Base-by-base conservation (phyloP, 202 grass and related monocot genomes). In the Schoenoplectus tabernaemontani region DNA sequence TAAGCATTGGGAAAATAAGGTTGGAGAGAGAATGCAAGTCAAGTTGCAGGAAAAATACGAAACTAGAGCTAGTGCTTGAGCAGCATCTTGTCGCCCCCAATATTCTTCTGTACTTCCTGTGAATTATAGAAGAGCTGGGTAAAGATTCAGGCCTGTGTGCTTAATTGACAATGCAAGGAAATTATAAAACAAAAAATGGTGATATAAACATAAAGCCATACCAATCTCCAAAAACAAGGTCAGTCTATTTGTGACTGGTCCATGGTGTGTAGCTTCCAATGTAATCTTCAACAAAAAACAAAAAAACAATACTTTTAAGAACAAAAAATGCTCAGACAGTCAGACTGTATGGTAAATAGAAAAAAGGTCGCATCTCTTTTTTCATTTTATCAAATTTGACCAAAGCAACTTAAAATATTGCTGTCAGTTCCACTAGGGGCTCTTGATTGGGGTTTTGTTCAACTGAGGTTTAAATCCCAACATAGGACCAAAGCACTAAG, bases 191-290 rank as follows among this genome's bases (percentile, higher is more conserved):
- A 32, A 34, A 19, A 19, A 8, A 39, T 42, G 16, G 9, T 65
- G 71, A 20, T n/a, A 5, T 23, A 76, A 17, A 33, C 54, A 57
- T 78, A 80, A 86, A 70, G 32, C 17, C 33, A 44, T 97, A 97
- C 93, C 89, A 86, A 97, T 93, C 87, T 97, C 93, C 79, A 97
- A 54, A 77, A 97, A 97, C 93, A 93, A 88, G 7, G 91, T 97
- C 5, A 85, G 93, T 26, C 79, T 91, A 81, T 79, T 86, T 38
- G 91, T 93, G 61, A 97, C 77, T 11, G 93, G 93, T 64, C 90
- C 90, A 87, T 97, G 93, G 82, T 97, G 93, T 78, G 93, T 97
- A 90, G 87, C 93, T 81, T 93, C 93, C 78, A 93, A 84, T 15
- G 91, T 97, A 82, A 97, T 82, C 91, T 97, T 81, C 24, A 1